Conservation (phyloP, 2,329 filamentous ascomycete genomes). For the Pseudogymnoascus sp. region DNA sequence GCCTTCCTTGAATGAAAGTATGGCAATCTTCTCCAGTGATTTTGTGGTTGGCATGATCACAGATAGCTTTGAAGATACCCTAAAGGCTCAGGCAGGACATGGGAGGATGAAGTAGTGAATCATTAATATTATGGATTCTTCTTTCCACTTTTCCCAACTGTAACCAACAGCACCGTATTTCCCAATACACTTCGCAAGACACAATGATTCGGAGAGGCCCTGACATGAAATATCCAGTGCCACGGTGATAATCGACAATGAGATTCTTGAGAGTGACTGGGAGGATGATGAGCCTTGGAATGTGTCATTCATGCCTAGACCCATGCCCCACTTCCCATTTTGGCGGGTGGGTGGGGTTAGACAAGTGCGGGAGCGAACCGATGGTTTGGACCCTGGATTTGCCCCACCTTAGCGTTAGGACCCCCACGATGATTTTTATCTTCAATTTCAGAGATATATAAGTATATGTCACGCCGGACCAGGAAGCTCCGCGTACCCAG, state of each 20-base stretch:
- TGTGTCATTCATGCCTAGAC: background rate
- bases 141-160: background rate
- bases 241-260: background rate
- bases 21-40: background rate
- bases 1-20: background rate
- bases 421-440: background rate
- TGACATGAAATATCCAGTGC: background rate
- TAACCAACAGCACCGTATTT: background rate
- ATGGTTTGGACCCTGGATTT: background rate
- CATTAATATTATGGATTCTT: background rate
- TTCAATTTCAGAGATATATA: background rate
- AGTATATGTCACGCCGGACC: background rate
- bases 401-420: background rate
- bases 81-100: background rate
- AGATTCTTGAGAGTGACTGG: background rate
- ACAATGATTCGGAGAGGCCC: background rate
- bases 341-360: background rate
- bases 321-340: background rate
- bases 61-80: background rate
- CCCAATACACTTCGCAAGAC: background rate
- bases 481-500: background rate
- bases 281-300: background rate
- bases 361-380: background rate
- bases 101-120: background rate
- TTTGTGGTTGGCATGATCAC: background rate